Base-by-base conservation (phyloP, 2,329 filamentous ascomycete genomes). In the Lecanicillium sp. region DNA sequence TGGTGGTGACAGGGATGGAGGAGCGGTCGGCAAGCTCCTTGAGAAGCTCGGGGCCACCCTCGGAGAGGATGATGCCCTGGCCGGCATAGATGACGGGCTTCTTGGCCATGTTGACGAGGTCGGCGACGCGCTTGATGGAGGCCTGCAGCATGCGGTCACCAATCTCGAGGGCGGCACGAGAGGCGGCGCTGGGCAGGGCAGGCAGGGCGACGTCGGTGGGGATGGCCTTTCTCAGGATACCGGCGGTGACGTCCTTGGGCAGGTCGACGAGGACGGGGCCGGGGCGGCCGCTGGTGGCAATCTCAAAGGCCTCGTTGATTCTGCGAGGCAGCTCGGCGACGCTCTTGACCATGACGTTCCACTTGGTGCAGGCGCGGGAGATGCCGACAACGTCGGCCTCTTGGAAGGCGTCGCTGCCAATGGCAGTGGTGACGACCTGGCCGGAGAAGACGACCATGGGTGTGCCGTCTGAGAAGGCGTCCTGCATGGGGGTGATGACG, bases 291-390 rank as follows among this genome's bases (percentile, higher is more conserved):
- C 84, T 92, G 30, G 87, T 97, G 29, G 92, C 92, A 57, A 97
- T 97, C 67, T 97, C 89, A 57, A 97, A 97, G 35, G 92, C 92
- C 68, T 97, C 92, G 61, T 96, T 95, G 58, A 97, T 97, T 48
- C 90, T 79, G 53, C 86, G 79, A 36, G 92, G 92, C 40, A 98
- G 73, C 65, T 98, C 92, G 36, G 87, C 88, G 40, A 95, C 81
- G 60, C 83, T 90, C 74, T 94, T 96, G 35, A 96, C 87, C 88
- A 97, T 94, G 44, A 94, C 87, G 54, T 97, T 97, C 92, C 92
- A 98, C 71, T 97, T 97, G 51, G 89, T 96, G 73, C 89, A 96
- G 15, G 89, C 81, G 55, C 90, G 78, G 25, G 87, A 94, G 61
- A 98, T 97, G 50, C 90, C 90, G 43, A 96, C 72, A 27, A 94